phyloP scores from a whole-genome alignment of 331 rosid genomes.

The Phaseolus coccineus region DNA sequence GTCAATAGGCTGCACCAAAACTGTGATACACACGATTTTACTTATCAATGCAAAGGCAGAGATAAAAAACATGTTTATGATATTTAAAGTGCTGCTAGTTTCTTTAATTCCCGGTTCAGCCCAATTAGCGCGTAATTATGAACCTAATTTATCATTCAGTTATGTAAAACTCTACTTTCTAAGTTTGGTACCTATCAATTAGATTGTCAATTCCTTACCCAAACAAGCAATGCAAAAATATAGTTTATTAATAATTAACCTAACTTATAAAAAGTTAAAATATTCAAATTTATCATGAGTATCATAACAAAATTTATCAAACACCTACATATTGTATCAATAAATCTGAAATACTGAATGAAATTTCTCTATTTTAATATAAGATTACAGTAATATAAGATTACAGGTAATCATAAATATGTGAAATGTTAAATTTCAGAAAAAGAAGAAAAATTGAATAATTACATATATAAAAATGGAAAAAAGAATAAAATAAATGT shows the following conservation, averaged over 20 bases:
- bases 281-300: slow-evolving; percentile 10
- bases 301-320: slow-evolving; percentile 6
- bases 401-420: slow-evolving; percentile 28
- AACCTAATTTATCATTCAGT: slow-evolving; percentile 1
- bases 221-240: slow-evolving; percentile 12
- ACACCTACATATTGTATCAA: not conserved
- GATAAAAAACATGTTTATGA: not conserved
- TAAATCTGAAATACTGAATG: slow-evolving; percentile 34
- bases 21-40: not conserved
- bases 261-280: not conserved
- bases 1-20: not conserved
- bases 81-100: not conserved
- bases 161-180: not conserved
- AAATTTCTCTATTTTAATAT: slow-evolving; percentile 10
- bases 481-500: not conserved
- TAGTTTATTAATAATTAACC: slow-evolving; percentile 2
- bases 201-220: slow-evolving; percentile 6
- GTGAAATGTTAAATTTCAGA: not conserved
- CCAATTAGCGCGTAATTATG: not conserved
- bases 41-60: not conserved
- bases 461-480: not conserved
- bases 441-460: slow-evolving; percentile 8
- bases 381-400: not conserved
- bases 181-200: slow-evolving; percentile 2
- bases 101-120: slow-evolving; percentile 12